Conservation (phyloP, 2,329 filamentous ascomycete genomes). For the Arthroderma sp. region DNA sequence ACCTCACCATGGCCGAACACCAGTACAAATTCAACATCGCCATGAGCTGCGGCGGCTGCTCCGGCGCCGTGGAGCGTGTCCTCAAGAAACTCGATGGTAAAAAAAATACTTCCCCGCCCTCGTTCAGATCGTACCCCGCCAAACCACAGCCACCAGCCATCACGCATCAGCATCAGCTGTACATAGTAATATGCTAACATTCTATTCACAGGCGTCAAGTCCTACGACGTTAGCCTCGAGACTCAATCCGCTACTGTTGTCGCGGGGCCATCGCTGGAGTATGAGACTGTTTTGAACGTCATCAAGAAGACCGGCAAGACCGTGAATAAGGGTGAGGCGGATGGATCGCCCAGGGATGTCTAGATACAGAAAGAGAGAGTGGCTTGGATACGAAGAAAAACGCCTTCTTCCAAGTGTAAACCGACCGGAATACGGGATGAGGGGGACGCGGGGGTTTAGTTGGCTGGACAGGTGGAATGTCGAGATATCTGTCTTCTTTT, state of each 20-base stretch:
- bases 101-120: constrained; percentile 17
- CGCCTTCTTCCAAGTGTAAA: not conserved
- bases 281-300: constrained; percentile 69
- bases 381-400: not conserved
- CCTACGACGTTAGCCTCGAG: constrained; percentile 77
- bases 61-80: constrained; percentile 80
- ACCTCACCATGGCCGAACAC: constrained; percentile 56
- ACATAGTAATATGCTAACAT: not conserved
- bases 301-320: constrained; percentile 95
- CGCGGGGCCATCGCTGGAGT: constrained; percentile 55
- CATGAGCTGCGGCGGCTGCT: constrained; percentile 96
- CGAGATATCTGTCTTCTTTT: too few relatives aligned
- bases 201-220: constrained; percentile 56
- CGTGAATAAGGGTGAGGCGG: constrained; percentile 51
- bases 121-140: not conserved
- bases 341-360: constrained; percentile 28
- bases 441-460: too few relatives aligned
- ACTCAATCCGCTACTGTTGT: constrained; percentile 68
- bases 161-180: too few relatives aligned
- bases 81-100: constrained; percentile 82
- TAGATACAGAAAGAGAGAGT: constrained; percentile 11
- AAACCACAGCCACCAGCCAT: not conserved
- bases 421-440: not conserved
- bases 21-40: constrained; percentile 88
- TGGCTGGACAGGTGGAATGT: too few relatives aligned